A percentile compares a stretch with the other conserved stretches of the same genome.
Evolutionary conservation across 176 grass and related monocot species (phyloP).

Genomic region (Zizania latifolia): DNA sequence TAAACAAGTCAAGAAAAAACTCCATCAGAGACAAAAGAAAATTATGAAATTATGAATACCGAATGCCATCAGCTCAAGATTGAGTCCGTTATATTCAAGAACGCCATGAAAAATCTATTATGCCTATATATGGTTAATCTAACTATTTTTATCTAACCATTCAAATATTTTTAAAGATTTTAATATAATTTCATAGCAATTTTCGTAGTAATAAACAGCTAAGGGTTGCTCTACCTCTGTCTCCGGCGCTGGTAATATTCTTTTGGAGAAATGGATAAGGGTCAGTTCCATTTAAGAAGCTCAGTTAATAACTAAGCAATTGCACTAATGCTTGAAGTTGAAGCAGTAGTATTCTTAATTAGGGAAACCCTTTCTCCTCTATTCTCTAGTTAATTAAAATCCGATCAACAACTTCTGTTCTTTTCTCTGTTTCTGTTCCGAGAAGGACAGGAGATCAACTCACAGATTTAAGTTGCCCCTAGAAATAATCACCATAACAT

Average conservation of each 20-base stretch:
- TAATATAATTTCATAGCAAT: too few species aligned
- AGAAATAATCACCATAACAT: too few species aligned
- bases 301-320: neutral
- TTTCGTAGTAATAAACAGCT: too few species aligned
- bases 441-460: neutral
- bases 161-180: too few species aligned
- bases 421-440: neutral
- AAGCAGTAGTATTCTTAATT: neutral
- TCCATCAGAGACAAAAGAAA: neutral
- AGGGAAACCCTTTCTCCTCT: neutral
- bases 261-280: conserved; percentile 22
- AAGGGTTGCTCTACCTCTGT: too few species aligned
- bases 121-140: too few species aligned
- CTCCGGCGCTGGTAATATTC: too few species aligned
- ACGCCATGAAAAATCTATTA: too few species aligned
- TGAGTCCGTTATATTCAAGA: neutral
- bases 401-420: neutral
- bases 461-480: neutral
- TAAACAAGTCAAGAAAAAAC: conserved; percentile 19
- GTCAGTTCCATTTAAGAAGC: conserved; percentile 21
- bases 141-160: too few species aligned
- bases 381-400: neutral
- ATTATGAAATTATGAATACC: neutral
- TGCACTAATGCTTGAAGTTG: neutral
- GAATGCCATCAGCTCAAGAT: conserved; percentile 17